A percentile compares a stretch with the other conserved stretches of the same genome.
phyloP scores from a whole-genome alignment of 208 protist species.

The Acanthamoeba culbertsoni region DNA sequence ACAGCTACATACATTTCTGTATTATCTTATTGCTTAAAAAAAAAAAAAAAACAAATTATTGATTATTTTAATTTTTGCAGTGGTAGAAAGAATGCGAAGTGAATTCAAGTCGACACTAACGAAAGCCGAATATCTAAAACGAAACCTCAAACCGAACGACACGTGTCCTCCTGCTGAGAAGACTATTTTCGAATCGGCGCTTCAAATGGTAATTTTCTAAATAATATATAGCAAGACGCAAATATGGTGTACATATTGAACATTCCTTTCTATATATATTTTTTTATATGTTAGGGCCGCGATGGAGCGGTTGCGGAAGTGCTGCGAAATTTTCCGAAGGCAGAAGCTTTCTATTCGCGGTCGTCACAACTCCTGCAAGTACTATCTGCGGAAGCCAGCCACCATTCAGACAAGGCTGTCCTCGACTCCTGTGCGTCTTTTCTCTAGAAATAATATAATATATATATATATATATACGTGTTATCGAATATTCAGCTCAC shows the following conservation, averaged over 20 bases:
- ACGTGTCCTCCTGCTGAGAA: background rate
- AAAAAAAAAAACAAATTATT: background rate
- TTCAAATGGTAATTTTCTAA: background rate
- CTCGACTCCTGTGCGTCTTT: background rate
- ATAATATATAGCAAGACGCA: background rate
- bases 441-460: background rate
- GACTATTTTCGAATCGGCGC: constrained; percentile 14
- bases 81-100: background rate
- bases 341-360: background rate
- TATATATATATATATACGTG: background rate
- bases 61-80: background rate
- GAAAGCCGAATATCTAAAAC: constrained; percentile 31
- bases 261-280: background rate
- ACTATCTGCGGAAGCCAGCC: background rate
- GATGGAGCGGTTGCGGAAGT: constrained; percentile 4
- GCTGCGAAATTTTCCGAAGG: constrained; percentile 1
- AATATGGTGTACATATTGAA: background rate
- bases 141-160: constrained; percentile 47
- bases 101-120: background rate
- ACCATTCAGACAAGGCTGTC: constrained; percentile 9
- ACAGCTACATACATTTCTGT: background rate
- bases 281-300: background rate
- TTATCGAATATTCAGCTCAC: background rate
- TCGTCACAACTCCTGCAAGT: background rate
- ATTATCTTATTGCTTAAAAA: background rate